These are phyloP conservation scores for Fraxinus americana DNA, from an alignment of 257 asterid genomes.

Conservation along the genomic window DNA sequence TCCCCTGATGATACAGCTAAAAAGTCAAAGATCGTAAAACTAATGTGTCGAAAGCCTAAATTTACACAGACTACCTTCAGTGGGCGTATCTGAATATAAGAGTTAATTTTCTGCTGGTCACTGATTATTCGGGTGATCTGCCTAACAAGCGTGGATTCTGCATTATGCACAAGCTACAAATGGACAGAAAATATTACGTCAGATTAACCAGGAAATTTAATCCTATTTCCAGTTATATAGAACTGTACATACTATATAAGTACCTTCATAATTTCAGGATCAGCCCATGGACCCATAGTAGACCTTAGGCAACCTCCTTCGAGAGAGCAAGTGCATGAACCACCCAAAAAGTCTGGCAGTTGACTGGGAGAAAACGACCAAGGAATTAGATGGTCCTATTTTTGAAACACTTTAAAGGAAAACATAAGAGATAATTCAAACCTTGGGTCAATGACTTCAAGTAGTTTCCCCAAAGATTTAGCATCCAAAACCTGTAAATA, in stretches of 20 bases:
- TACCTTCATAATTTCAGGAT: conserved; percentile 93
- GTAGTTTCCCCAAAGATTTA: conserved; percentile 73
- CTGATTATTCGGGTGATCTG: conserved; percentile 43
- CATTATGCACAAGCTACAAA: conserved; percentile 62
- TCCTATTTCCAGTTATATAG: conserved; percentile 5
- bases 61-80: conserved; percentile 47
- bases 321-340: conserved; percentile 72
- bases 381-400: conserved; percentile 26
- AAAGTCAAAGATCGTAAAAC: conserved; percentile 23
- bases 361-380: conserved; percentile 53
- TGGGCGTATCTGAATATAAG: conserved; percentile 39
- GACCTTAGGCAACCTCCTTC: conserved; percentile 96
- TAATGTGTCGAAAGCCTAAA: conserved; percentile 9
- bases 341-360: conserved; percentile 90
- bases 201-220: conserved; percentile 19
- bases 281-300: conserved; percentile 90
- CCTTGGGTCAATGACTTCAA: conserved; percentile 81
- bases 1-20: conserved; percentile 48
- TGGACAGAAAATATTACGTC: conserved; percentile 18
- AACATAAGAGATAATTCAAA: conserved; percentile 32
- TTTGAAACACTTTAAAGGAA: conserved; percentile 6
- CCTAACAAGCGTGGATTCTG: conserved; percentile 53
- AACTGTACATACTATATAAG: neutral
- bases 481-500: conserved; percentile 71
- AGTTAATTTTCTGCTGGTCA: conserved; percentile 52